These are phyloP conservation scores for Carex sylvatica DNA, from an alignment of 202 grass and related monocot species.

Conservation along the genomic window DNA sequence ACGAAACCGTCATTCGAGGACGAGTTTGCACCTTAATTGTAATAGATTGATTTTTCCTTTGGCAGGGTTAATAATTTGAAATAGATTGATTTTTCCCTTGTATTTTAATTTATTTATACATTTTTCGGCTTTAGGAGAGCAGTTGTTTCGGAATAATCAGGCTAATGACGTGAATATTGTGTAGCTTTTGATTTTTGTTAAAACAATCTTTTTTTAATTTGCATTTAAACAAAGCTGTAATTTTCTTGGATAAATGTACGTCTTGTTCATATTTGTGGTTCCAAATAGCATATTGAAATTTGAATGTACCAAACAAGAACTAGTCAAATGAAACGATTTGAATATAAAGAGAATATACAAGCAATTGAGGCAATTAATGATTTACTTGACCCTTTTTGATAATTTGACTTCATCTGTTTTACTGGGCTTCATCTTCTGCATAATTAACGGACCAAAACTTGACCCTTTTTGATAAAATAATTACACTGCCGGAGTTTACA, in stretches of 20 bases:
- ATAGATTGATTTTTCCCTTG: neutral
- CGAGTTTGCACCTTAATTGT: slow-evolving; percentile 36
- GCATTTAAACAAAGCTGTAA: neutral
- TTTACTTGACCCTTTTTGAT: neutral
- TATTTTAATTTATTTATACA: slow-evolving; percentile 40
- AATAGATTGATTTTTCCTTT: neutral
- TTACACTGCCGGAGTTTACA: too few species aligned
- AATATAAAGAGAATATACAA: neutral
- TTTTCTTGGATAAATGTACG: neutral
- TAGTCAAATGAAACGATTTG: neutral
- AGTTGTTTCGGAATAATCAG: slow-evolving; percentile 2
- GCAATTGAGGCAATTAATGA: neutral
- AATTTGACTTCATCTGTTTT: neutral
- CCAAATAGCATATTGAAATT: neutral
- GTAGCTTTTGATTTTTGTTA: neutral
- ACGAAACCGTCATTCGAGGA: slow-evolving; percentile 57
- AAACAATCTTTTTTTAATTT: neutral
- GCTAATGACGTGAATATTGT: neutral
- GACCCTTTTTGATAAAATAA: too few species aligned
- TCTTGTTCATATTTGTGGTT: neutral
- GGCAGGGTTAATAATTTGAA: neutral
- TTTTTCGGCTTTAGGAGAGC: neutral
- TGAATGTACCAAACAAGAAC: neutral
- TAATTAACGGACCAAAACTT: neutral
- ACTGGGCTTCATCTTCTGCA: neutral